These are phyloP conservation scores for Fusarium nanum DNA, from an alignment of 2,329 filamentous ascomycete genomes.

Conservation along the genomic window DNA sequence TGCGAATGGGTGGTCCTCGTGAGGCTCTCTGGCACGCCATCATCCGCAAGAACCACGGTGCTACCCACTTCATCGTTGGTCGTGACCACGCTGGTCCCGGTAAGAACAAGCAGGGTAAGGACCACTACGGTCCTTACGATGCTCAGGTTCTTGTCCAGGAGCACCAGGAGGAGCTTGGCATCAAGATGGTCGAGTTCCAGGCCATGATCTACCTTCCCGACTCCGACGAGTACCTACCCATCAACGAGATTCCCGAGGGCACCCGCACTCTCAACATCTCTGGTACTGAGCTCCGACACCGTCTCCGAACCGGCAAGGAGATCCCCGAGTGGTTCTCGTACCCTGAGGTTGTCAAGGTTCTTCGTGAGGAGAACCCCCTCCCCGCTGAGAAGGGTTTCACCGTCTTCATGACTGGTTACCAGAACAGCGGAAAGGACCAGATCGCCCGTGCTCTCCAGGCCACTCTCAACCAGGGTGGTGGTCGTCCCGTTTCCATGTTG, in stretches of 20 bases:
- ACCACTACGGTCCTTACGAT: slow-evolving; percentile 98
- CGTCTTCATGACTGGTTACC: slow-evolving; percentile 96
- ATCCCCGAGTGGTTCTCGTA: slow-evolving; percentile 99
- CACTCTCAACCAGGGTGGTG: slow-evolving; percentile 97
- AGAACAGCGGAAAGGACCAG: slow-evolving; percentile 97
- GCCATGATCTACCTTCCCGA: slow-evolving; percentile 99
- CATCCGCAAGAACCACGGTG: slow-evolving; percentile 99
- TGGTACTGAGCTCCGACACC: slow-evolving; percentile 89
- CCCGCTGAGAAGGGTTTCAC: slow-evolving; percentile 96
- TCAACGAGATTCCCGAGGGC: slow-evolving; percentile 87
- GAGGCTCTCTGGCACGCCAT: slow-evolving; percentile 99
- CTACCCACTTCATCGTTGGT: slow-evolving; percentile 98
- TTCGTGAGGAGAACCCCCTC: slow-evolving; percentile 95
- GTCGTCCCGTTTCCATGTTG: slow-evolving; percentile 91
- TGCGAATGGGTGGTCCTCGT: slow-evolving; percentile 98
- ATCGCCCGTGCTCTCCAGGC: slow-evolving; percentile 95
- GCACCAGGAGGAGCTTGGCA: slow-evolving; percentile 95
- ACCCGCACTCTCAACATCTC: slow-evolving; percentile 90
- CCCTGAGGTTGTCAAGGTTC: slow-evolving; percentile 95
- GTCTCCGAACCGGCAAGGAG: slow-evolving; percentile 89
- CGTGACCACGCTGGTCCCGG: slow-evolving; percentile 98
- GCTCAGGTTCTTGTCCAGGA: slow-evolving; percentile 96
- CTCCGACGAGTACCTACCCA: slow-evolving; percentile 93
- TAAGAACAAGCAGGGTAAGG: slow-evolving; percentile 96
- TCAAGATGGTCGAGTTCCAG: slow-evolving; percentile 99